Evolutionary conservation across 129 eudicot species (phyloP), one percentile per base, ranked within the genome.

Genomic region (Mikania micrantha): DNA sequence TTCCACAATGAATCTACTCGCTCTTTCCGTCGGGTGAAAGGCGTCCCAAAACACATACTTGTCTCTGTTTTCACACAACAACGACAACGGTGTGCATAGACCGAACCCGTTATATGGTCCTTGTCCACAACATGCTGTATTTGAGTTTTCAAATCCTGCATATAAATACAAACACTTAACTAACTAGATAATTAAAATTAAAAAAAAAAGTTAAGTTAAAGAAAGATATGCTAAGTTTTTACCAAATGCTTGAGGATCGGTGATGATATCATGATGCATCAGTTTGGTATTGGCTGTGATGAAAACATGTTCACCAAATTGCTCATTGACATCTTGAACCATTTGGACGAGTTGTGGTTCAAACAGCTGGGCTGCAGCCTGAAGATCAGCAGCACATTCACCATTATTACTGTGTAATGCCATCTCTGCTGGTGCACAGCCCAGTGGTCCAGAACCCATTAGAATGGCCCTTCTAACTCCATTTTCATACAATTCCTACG

Each of bases 91-190:
- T 0, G 76, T 86, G 80, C 92, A 86, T 0, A 80, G 45, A 19
- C 88, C 88, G 4, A 86, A 1, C 61, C 92, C 88, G 29, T 86
- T 86, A 62, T 11, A 77, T 1, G 85, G 92, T 48, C 92, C 92
- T 70, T 80, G 92, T 31, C 92, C 92, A 49, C 92, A 85, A 38
- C 92, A 85, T n/a, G 88, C 88, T 13, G 42, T 49, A 44, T 83
- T 74, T 36, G 92, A 74, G 31, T 85, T 80, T 28, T 71, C 66
- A 80, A 86, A 86, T 65, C 93, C 94, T 78, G 70, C 17, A n/a
- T 8, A 75, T 40, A 31, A 24, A 17, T 1, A 41, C 4, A 29
- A 59, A 19, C 35, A n/a, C n/a, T n/a, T n/a, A n/a, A n/a, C n/a
- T n/a, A 41, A 79, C 70, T 73, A 36, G 84, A 77, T 56, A 0